phyloP scores from a whole-genome alignment of 257 asterid species.

The Primulina tabacum region DNA sequence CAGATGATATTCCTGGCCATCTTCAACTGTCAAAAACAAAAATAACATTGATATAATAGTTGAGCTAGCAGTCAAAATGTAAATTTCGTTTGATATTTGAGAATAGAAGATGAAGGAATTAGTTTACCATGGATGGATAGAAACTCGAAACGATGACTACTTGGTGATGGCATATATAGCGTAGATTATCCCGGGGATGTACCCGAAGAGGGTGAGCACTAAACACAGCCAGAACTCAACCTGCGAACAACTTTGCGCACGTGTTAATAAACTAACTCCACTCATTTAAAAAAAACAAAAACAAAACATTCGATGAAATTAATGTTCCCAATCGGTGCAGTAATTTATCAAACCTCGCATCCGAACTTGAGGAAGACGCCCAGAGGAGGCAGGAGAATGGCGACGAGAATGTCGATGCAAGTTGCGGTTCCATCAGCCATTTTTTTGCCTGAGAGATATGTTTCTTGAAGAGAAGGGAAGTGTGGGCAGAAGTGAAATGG shows the following conservation, averaged over 20 bases:
- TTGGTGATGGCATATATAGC: slow-evolving; percentile 72
- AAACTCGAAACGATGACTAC: slow-evolving; percentile 22
- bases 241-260: slow-evolving; percentile 27
- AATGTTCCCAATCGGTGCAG: not conserved
- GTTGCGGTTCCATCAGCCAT: slow-evolving; percentile 49
- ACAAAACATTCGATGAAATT: not conserved
- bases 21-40: too few relatives aligned
- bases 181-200: slow-evolving; percentile 72
- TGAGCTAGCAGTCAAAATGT: too few relatives aligned
- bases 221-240: slow-evolving; percentile 79
- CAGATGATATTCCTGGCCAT: too few relatives aligned
- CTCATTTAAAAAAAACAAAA: too few relatives aligned
- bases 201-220: slow-evolving; percentile 66
- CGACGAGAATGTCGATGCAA: slow-evolving; percentile 57
- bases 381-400: slow-evolving; percentile 84
- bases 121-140: too few relatives aligned
- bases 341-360: slow-evolving; percentile 41
- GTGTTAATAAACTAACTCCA: too few relatives aligned
- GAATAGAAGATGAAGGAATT: too few relatives aligned
- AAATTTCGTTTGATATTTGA: too few relatives aligned
- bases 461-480: too few relatives aligned
- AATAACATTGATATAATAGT: too few relatives aligned
- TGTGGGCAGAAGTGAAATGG: not conserved
- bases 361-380: slow-evolving; percentile 85
- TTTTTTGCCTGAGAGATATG: slow-evolving; percentile 5